Evolutionary conservation across 768 basidiomycete species (phyloP).

Genomic region (Lactarius hatsudake): DNA sequence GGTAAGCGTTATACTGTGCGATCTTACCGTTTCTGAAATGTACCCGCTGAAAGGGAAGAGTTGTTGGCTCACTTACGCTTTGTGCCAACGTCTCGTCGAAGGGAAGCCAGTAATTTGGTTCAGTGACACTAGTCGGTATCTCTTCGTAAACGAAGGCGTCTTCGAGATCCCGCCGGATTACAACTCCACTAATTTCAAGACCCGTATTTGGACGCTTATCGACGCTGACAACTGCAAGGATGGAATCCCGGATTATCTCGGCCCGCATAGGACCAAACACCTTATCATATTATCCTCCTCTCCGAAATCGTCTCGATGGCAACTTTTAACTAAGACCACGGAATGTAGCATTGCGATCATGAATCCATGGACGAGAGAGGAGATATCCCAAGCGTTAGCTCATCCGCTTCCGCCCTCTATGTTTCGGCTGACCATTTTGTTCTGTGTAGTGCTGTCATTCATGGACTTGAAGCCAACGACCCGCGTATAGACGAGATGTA

Average conservation of each 20-base stretch:
- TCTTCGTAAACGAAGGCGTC: background rate
- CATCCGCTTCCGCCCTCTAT: background rate
- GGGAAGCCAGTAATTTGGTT: background rate
- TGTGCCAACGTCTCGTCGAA: background rate
- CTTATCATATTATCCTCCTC: background rate
- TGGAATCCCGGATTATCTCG: background rate
- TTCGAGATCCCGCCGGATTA: background rate
- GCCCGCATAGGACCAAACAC: background rate
- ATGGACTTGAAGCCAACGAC: too few relatives aligned
- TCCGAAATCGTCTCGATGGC: background rate
- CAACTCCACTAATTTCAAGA: background rate
- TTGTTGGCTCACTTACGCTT: background rate
- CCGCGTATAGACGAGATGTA: background rate
- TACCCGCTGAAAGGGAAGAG: background rate
- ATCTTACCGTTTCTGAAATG: background rate
- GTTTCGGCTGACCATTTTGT: background rate
- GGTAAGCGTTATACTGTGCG: background rate
- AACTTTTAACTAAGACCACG: background rate
- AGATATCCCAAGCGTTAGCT: background rate
- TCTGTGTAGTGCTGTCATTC: background rate
- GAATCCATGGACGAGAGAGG: background rate
- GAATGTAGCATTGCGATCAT: background rate
- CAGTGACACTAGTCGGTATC: rapidly evolving
- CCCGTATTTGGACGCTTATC: background rate
- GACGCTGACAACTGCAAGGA: background rate